Evolutionary conservation across 1,284 basidiomycete species (phyloP).

Genomic region (Psilocybe mexicana): DNA sequence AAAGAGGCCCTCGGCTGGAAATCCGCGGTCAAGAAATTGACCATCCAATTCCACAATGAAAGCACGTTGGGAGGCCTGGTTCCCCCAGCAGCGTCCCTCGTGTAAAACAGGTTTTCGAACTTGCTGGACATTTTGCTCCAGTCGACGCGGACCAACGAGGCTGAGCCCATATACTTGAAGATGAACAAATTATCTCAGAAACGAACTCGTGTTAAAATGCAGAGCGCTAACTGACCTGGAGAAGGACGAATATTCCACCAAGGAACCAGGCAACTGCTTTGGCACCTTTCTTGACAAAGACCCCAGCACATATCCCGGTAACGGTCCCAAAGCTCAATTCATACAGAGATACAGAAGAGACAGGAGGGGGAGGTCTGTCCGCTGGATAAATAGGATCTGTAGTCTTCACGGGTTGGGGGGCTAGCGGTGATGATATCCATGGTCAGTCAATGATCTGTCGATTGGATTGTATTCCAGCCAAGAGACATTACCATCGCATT

Average conservation of each 20-base stretch:
- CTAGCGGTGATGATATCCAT: background rate
- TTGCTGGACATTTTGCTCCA: constrained; percentile 63
- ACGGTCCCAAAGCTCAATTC: constrained; percentile 88
- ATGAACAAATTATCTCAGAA: background rate
- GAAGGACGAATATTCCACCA: constrained; percentile 83
- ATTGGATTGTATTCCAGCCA: background rate
- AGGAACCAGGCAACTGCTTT: constrained; percentile 82
- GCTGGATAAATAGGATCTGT: constrained; percentile 12
- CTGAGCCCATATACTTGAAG: constrained; percentile 74
- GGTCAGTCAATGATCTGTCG: background rate
- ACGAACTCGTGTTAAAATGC: background rate
- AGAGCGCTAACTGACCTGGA: constrained; percentile 61
- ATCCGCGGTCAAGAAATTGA: constrained; percentile 89
- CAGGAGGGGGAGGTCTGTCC: constrained; percentile 52
- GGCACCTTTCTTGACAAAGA: constrained; percentile 94
- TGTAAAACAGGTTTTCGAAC: constrained; percentile 79
- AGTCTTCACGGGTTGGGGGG: background rate
- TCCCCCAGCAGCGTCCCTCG: constrained; percentile 53
- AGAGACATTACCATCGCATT: constrained; percentile 25
- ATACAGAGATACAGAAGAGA: constrained; percentile 75
- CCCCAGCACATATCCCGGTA: constrained; percentile 85
- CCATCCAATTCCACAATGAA: constrained; percentile 70
- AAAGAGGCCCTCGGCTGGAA: constrained; percentile 87
- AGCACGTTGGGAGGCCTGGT: constrained; percentile 60
- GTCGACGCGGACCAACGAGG: constrained; percentile 75